Percentiles rank a stretch among this genome's conserved stretches.
phyloP scores from a whole-genome alignment of 305 asterid species.

The Striga hermonthica region DNA sequence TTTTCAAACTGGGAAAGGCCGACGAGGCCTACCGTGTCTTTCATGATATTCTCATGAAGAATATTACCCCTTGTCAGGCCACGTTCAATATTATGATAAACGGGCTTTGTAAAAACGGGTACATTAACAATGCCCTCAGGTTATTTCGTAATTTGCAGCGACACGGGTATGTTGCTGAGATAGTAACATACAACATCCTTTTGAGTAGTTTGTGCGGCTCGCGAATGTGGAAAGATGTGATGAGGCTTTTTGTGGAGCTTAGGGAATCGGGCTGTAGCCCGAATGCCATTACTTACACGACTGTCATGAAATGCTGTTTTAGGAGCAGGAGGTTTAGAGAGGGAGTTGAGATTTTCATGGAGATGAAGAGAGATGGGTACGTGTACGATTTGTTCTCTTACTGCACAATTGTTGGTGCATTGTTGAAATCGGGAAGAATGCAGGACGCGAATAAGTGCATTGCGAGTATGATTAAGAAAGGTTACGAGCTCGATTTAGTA shows the following conservation, averaged over 20 bases:
- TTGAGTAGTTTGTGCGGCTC: conserved; percentile 58
- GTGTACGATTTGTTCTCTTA: conserved; percentile 71
- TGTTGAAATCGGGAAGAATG: conserved; percentile 54
- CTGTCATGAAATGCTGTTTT: conserved; percentile 71
- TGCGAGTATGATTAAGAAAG: conserved; percentile 65
- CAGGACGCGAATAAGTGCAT: conserved; percentile 49
- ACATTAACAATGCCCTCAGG: conserved; percentile 52
- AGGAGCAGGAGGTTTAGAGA: conserved; percentile 45
- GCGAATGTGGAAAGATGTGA: conserved; percentile 50
- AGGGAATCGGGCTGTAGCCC: conserved; percentile 51
- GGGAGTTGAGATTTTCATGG: conserved; percentile 63
- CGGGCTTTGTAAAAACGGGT: conserved; percentile 77
- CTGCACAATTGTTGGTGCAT: conserved; percentile 71
- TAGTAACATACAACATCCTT: conserved; percentile 75
- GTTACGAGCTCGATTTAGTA: conserved; percentile 69
- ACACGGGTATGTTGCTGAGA: conserved; percentile 56
- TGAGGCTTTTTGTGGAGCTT: conserved; percentile 63
- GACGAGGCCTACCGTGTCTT: conserved; percentile 71
- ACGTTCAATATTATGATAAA: conserved; percentile 69
- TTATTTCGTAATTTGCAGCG: conserved; percentile 56
- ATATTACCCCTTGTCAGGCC: conserved; percentile 50
- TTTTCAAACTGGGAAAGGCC: conserved; percentile 59
- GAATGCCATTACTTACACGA: conserved; percentile 84
- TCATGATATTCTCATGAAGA: conserved; percentile 51
- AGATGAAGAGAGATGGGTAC: conserved; percentile 84